Conservation (phyloP, 768 basidiomycete species). For the Suillus plorans region DNA sequence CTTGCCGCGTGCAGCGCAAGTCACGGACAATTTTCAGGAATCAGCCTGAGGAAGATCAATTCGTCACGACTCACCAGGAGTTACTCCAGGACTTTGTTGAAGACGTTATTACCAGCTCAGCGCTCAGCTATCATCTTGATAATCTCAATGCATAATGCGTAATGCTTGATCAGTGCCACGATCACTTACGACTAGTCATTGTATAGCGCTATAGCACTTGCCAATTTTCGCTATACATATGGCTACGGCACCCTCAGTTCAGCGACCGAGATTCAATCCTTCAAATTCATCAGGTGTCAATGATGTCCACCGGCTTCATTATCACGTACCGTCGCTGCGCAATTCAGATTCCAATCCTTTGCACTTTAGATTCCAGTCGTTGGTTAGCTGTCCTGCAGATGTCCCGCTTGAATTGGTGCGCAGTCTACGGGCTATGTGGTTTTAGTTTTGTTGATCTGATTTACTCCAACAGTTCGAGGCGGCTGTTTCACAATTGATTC, state of each 20-base stretch:
- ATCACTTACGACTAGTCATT: neutral
- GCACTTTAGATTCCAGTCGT: conserved; percentile 19
- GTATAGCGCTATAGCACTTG: neutral
- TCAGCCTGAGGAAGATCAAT: neutral
- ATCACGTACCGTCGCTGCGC: neutral
- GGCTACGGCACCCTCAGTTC: conserved; percentile 2
- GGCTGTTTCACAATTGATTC: conserved; percentile 69
- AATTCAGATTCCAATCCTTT: neutral
- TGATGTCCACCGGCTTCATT: neutral
- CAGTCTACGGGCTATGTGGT: neutral
- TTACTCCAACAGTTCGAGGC: conserved; percentile 58
- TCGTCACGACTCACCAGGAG: neutral
- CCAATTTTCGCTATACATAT: conserved; percentile 26
- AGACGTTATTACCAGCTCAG: neutral
- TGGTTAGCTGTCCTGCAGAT: conserved; percentile 41
- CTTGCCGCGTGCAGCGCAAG: too few species aligned
- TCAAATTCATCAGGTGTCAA: neutral
- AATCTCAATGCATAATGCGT: neutral
- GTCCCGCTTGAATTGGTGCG: conserved; percentile 44
- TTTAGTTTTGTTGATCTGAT: neutral
- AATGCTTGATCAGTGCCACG: neutral
- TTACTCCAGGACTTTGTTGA: neutral
- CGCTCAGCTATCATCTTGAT: neutral
- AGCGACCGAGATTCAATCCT: conserved; percentile 26
- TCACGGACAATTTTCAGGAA: neutral